Evolutionary conservation across 768 basidiomycete genomes (phyloP), one percentile per base, ranked within the genome.

Genomic region (Lyophyllum decastes): DNA sequence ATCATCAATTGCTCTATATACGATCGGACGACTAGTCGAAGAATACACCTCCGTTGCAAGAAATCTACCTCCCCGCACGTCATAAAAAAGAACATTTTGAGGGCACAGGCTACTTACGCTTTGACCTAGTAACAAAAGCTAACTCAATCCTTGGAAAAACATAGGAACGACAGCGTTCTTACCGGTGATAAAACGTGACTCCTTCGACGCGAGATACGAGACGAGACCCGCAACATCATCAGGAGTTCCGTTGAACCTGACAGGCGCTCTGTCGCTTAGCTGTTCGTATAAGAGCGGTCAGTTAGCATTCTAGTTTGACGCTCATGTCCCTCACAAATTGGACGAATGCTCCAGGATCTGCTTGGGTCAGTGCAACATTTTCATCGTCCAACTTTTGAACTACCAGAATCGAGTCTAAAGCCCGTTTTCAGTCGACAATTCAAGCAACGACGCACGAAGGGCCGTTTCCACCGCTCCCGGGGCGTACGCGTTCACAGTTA

Each of bases 401-500:
- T 60, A 12, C 9, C 3, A 38, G 16, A 19, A 33, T 24, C 38
- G 4, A 41, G 6, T 5, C 4, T 14, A 38, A 19, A 19, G n/a
- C 4, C n/a, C 6, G 5, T 4, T 17, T 41, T 41, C n/a, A 41
- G 40, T 41, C 40, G 17, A 10, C 2, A 30, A 5, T 4, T 4
- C 6, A 9, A 30, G 16, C 12, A 9, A 34, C 24, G 41, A 33
- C 60, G 24, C 45, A 64, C 62, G 46, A 49, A 65, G 41, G 2
- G 56, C 21, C 38, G 64, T 67, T 41, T 65, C 60, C 11, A 65
- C 62, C 52, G 67, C 2, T 43, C 77, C 74, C 17, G 75, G 75
- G 9, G 75, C 72, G 49, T 78, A 78, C 1, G 75, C 72, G 35
- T 81, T 80, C 17, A 78, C 77, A 1, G 74, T 78, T 34, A 80